Conservation (phyloP, 2,329 filamentous ascomycete genomes). For the Fusarium penzigii region DNA sequence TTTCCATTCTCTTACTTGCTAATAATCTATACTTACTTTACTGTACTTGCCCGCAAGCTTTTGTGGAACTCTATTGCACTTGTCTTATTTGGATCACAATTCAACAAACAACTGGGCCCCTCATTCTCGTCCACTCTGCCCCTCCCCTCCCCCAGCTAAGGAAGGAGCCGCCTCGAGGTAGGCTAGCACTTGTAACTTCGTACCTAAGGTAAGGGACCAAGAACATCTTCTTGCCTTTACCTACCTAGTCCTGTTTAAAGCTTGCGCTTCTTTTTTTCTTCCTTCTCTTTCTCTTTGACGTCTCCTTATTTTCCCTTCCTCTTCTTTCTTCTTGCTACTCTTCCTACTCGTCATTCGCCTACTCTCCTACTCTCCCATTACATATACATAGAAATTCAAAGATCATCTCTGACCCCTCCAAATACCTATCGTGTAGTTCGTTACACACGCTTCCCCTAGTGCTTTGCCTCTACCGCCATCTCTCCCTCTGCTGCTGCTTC, state of each 20-base stretch:
- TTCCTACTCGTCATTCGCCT: background rate
- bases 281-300: constrained; percentile 3
- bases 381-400: background rate
- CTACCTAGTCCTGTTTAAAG: too few relatives aligned
- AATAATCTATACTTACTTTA: background rate
- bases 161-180: background rate
- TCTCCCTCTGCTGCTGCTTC: constrained; percentile 28
- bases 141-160: background rate
- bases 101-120: background rate
- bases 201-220: constrained; percentile 12
- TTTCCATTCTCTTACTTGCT: background rate
- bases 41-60: background rate
- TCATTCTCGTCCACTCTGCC: background rate
- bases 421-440: background rate
- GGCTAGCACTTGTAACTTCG: background rate
- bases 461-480: constrained; percentile 5
- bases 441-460: background rate
- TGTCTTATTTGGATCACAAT: background rate
- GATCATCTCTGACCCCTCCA: too few relatives aligned
- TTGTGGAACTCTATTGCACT: background rate
- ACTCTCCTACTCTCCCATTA: background rate
- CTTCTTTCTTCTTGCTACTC: background rate
- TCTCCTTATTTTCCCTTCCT: constrained; percentile 7
- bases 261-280: constrained; percentile 10
- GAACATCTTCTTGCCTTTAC: background rate